A percentile compares a stretch with the other conserved stretches of the same genome.
Conservation (phyloP, 148 eudicot genomes). For the Dysphania ambrosioides region DNA sequence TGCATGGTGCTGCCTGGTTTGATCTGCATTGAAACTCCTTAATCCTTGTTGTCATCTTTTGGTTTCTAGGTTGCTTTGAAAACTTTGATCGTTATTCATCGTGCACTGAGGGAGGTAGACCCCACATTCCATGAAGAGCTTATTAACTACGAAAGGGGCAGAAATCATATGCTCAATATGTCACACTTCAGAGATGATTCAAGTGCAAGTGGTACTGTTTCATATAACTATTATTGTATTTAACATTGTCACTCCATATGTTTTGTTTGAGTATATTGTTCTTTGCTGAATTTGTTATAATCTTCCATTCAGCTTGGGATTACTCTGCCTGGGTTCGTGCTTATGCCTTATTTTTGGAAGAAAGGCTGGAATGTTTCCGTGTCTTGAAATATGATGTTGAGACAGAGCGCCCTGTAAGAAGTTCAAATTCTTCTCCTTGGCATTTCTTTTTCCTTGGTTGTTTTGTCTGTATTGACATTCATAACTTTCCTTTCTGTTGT, state of each 20-base stretch:
- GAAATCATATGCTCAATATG: conserved; percentile 79
- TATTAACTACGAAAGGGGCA: conserved; percentile 59
- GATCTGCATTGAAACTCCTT: neutral
- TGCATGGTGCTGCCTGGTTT: neutral
- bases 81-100: conserved; percentile 86
- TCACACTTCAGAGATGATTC: conserved; percentile 96
- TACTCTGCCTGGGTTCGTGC: conserved; percentile 97
- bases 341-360: conserved; percentile 87
- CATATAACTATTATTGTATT: neutral
- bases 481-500: neutral
- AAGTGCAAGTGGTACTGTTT: conserved; percentile 68
- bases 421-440: conserved; percentile 11
- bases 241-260: neutral
- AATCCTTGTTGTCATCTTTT: neutral
- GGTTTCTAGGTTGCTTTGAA: conserved; percentile 82
- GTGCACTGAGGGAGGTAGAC: conserved; percentile 91
- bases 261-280: neutral
- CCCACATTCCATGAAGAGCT: conserved; percentile 90
- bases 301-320: conserved; percentile 78
- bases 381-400: conserved; percentile 83
- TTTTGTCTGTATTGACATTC: neutral
- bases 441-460: neutral
- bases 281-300: conserved; percentile 16
- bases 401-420: conserved; percentile 70
- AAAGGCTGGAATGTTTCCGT: conserved; percentile 87